Conservation (phyloP, 768 basidiomycete genomes). For the Megacollybia marginata region DNA sequence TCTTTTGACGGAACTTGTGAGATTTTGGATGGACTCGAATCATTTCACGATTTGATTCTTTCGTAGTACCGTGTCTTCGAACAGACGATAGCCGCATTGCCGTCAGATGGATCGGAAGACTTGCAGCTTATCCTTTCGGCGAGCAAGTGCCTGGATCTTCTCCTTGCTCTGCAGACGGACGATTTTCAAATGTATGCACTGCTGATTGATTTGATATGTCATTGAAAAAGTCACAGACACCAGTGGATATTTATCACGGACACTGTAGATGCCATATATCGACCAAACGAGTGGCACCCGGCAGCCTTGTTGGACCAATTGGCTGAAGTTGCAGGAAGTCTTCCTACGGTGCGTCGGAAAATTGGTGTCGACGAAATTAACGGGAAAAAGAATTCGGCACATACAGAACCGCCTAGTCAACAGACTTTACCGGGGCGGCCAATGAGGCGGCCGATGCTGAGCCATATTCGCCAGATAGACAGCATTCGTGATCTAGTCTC, state of each 20-base stretch:
- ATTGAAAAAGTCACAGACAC: constrained; percentile 40
- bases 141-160: constrained; percentile 88
- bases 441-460: constrained; percentile 72
- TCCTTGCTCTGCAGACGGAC: constrained; percentile 90
- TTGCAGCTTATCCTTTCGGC: constrained; percentile 79
- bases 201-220: neutral
- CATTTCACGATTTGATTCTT: neutral
- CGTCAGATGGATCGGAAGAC: constrained; percentile 80
- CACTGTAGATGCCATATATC: constrained; percentile 91
- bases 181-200: constrained; percentile 88
- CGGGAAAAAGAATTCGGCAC: neutral
- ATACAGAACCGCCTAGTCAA: neutral
- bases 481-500: constrained; percentile 81
- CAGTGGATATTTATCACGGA: constrained; percentile 99
- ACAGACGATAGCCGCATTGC: constrained; percentile 60
- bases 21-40: neutral
- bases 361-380: neutral
- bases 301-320: constrained; percentile 89
- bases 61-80: constrained; percentile 85
- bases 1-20: constrained; percentile 82
- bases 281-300: constrained; percentile 75
- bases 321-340: constrained; percentile 70
- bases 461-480: constrained; percentile 62
- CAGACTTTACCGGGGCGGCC: constrained; percentile 28
- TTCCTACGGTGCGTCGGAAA: constrained; percentile 32